These are phyloP conservation scores for Filobasidium wieringae DNA, from an alignment of 768 basidiomycete species.

Conservation along the genomic window DNA sequence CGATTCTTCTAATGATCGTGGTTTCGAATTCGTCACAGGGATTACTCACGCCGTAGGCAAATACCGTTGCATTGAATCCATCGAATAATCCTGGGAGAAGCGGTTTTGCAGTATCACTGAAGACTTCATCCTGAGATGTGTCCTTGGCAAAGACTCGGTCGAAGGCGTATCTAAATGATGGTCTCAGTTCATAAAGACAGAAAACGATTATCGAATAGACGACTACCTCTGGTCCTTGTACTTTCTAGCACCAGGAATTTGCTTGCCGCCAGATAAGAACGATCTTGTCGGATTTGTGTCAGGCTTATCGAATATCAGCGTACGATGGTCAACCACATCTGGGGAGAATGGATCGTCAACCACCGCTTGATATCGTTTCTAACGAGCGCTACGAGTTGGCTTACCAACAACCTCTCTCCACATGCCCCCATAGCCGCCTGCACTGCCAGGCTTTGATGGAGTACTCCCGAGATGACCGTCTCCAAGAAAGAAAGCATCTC, in stretches of 20 bases:
- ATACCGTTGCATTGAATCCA: slow-evolving; percentile 93
- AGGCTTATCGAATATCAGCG: slow-evolving; percentile 89
- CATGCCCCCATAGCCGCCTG: not conserved
- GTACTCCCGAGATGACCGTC: slow-evolving; percentile 63
- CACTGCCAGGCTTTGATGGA: slow-evolving; percentile 10
- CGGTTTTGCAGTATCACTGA: slow-evolving; percentile 71
- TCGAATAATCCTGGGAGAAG: slow-evolving; percentile 66
- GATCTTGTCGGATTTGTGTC: slow-evolving; percentile 70
- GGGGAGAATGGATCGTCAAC: slow-evolving; percentile 52
- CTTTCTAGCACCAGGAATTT: slow-evolving; percentile 61
- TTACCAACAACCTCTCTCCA: slow-evolving; percentile 35
- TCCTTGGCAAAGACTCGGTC: slow-evolving; percentile 80
- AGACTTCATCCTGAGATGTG: slow-evolving; percentile 73
- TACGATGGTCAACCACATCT: slow-evolving; percentile 85
- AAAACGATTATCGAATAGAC: not conserved
- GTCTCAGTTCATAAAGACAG: not conserved
- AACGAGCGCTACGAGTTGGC: slow-evolving; percentile 9
- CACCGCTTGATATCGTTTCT: no score
- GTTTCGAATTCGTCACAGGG: slow-evolving; percentile 13
- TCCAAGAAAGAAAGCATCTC: slow-evolving; percentile 55
- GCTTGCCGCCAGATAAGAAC: slow-evolving; percentile 74
- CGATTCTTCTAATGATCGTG: not conserved
- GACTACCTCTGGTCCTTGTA: slow-evolving; percentile 75
- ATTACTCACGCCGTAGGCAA: slow-evolving; percentile 84
- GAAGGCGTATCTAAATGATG: slow-evolving; percentile 70